These are phyloP conservation scores for Pyronema domesticum DNA, from an alignment of 495 filamentous ascomycete species.

Conservation along the genomic window DNA sequence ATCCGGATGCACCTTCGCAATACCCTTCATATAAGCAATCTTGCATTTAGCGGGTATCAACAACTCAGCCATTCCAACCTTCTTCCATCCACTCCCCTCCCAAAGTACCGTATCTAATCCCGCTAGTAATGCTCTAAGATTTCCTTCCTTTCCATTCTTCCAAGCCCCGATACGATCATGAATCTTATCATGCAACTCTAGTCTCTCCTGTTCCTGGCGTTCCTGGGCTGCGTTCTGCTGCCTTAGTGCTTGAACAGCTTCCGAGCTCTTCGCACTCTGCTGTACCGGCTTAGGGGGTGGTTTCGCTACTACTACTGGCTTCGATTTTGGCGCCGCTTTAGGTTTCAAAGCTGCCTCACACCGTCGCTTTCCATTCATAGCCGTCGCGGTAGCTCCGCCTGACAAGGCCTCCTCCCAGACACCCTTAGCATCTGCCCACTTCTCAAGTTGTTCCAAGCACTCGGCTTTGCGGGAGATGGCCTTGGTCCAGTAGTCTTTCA, in stretches of 20 bases:
- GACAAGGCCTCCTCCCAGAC: conserved; percentile 73
- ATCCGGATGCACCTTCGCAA: conserved; percentile 94
- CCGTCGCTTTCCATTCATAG: conserved; percentile 69
- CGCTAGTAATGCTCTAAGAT: conserved; percentile 71
- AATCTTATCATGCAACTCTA: conserved; percentile 68
- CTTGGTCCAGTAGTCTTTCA: conserved; percentile 85
- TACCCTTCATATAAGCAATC: conserved; percentile 96
- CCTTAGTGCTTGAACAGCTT: conserved; percentile 56
- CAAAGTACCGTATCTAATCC: conserved; percentile 81
- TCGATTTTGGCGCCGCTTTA: conserved; percentile 30
- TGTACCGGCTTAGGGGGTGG: conserved; percentile 26
- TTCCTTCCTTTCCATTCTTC: conserved; percentile 80
- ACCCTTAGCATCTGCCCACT: conserved; percentile 65
- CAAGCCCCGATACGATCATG: conserved; percentile 59
- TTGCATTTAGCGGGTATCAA: conserved; percentile 85
- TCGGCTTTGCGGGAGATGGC: conserved; percentile 88
- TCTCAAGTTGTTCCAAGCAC: conserved; percentile 85
- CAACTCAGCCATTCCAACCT: conserved; percentile 80
- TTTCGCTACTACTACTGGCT: conserved; percentile 30
- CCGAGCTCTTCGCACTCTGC: conserved; percentile 14
- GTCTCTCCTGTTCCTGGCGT: conserved; percentile 73
- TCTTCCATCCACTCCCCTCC: conserved; percentile 88
- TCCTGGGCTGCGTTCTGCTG: conserved; percentile 70
- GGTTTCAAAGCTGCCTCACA: conserved; percentile 69
- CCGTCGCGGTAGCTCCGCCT: conserved; percentile 61